Percentiles rank a stretch among this genome's conserved stretches.
phyloP scores from a whole-genome alignment of 352 stramenopile species.

The Albugo candida region DNA sequence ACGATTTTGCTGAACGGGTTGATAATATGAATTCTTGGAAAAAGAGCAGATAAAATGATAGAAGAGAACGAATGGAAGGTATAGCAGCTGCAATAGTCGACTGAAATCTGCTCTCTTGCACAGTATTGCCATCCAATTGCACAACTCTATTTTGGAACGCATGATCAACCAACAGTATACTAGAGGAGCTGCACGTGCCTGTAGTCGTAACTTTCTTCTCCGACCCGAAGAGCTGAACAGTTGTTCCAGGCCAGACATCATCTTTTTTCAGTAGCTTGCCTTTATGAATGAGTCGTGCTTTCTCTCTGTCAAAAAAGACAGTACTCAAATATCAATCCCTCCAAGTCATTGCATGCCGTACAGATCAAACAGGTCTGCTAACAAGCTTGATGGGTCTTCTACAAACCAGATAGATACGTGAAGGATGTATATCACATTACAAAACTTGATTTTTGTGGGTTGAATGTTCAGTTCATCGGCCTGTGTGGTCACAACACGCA shows the following conservation, averaged over 20 bases:
- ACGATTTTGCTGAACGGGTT: too few relatives aligned
- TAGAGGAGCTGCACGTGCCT: too few relatives aligned
- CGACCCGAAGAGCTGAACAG: conserved; percentile 70
- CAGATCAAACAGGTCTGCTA: conserved; percentile 55
- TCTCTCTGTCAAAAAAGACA: conserved; percentile 18
- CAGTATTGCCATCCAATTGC: too few relatives aligned
- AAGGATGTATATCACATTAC: conserved; percentile 56
- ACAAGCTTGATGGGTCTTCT: conserved; percentile 33
- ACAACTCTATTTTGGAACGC: too few relatives aligned
- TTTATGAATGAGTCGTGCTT: conserved; percentile 52
- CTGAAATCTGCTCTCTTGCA: too few relatives aligned
- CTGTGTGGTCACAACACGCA: conserved; percentile 21
- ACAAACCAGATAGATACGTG: conserved; percentile 67
- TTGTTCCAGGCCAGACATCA: conserved; percentile 53
- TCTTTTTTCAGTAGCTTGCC: conserved; percentile 68
- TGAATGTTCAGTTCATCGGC: conserved; percentile 4
- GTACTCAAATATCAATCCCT: neutral
- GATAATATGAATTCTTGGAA: too few relatives aligned
- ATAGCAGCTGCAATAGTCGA: too few relatives aligned
- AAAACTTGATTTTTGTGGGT: conserved; percentile 54
- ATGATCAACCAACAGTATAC: too few relatives aligned
- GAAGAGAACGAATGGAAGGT: too few relatives aligned
- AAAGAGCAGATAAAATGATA: too few relatives aligned
- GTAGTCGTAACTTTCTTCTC: conserved; percentile 6
- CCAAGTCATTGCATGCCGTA: conserved; percentile 4